Conservation (phyloP, 2,329 filamentous ascomycete genomes). For the Plenodomus tracheiphilus region DNA sequence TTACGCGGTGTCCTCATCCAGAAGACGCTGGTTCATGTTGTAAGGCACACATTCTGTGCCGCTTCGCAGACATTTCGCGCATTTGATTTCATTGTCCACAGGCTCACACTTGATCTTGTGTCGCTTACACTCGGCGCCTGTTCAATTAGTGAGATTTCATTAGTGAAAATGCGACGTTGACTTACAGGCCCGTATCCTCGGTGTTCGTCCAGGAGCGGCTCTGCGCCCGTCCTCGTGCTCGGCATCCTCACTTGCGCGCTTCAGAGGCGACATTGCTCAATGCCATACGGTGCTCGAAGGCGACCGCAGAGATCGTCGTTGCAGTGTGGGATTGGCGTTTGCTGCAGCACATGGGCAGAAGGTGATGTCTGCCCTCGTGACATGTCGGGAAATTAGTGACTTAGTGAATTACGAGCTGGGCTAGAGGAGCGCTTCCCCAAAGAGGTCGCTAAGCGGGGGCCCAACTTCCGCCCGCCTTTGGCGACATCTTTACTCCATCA, state of each 20-base stretch:
- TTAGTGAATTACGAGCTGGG: background rate
- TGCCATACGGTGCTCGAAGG: constrained; percentile 44
- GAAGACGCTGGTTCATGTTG: constrained; percentile 38
- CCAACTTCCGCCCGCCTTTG: background rate
- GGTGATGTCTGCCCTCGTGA: background rate
- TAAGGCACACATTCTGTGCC: constrained; percentile 84
- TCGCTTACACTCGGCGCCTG: constrained; percentile 40
- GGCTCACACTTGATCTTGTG: constrained; percentile 43
- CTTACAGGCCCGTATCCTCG: constrained; percentile 34
- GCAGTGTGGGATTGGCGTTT: background rate
- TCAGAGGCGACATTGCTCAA: constrained; percentile 63
- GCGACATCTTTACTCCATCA: background rate
- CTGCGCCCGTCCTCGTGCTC: constrained; percentile 33
- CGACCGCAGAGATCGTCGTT: constrained; percentile 13
- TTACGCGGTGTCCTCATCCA: constrained; percentile 39
- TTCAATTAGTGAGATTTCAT: background rate
- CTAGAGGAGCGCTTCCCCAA: background rate
- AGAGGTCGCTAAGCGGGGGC: background rate
- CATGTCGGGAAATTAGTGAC: background rate
- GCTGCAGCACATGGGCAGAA: background rate
- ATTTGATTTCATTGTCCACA: constrained; percentile 36
- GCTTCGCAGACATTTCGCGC: constrained; percentile 39
- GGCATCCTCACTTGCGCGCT: constrained; percentile 34
- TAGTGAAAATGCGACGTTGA: background rate
- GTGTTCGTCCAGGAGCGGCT: constrained; percentile 25